These are phyloP conservation scores for thale cress (Arabidopsis thaliana) DNA, from an alignment of 345 rosid species.

Conservation along the genomic window TAIR10.1 NC_003074.8:16016501-16017000, in stretches of 20 bases:
- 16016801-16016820: not conserved
- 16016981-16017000: slow-evolving; percentile 77
- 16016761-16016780: slow-evolving; percentile 25
- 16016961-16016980: slow-evolving; percentile 98
- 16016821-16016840: slow-evolving; percentile 3
- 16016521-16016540: slow-evolving; percentile 19
- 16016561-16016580: not conserved
- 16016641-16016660: slow-evolving; percentile 92
- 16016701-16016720: slow-evolving; percentile 53
- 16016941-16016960: slow-evolving; percentile 93
- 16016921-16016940: slow-evolving; percentile 94
- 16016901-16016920: slow-evolving; percentile 99
- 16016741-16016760: not conserved
- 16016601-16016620: slow-evolving; percentile 48
- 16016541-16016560: slow-evolving; percentile 10
- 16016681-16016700: slow-evolving; percentile 98
- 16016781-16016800: slow-evolving; percentile 10
- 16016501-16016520: slow-evolving; percentile 20
- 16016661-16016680: slow-evolving; percentile 97
- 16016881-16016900: slow-evolving; percentile 89
- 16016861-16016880: slow-evolving; percentile 89
- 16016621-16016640: slow-evolving; percentile 96
- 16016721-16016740: slow-evolving; percentile 13
- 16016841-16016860: not conserved
- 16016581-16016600: slow-evolving; percentile 22